Evolutionary conservation across 192 early-diverging fungal species (phyloP), one percentile per base, ranked within the genome.

Genomic region (Coemansia sp.): DNA sequence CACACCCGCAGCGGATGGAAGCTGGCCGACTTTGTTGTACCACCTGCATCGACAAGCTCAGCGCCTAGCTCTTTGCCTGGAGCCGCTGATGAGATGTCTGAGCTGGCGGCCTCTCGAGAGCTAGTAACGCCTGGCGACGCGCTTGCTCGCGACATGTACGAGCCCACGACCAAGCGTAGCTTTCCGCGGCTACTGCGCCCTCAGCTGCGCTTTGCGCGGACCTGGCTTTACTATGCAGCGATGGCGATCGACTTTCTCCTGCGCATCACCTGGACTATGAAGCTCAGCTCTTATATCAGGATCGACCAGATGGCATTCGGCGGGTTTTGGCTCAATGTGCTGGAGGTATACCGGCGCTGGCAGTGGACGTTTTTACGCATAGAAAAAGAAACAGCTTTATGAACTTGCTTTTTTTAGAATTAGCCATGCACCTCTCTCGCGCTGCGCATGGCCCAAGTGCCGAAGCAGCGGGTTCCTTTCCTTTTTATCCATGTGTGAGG

Each of bases 361-460:
- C 85, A 97, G 55, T 99, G 97, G 97, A 91, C 95, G 0, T 92
- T 97, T 63, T 92, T 99, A 74, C 83, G 97, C 36, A 73, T 98
- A 33, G 97, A 99, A 78, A 80, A 80, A 52, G 83, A 84, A 41
- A 70, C 73, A 2, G 82, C 70, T 0, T 24, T 69, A 10, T 46
- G 7, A 4, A 57, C 27, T 27, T 27, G 40, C 43, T 65, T 70
- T 5, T 50, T 67, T 12, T 20, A 27, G 55, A 9, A n/a, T 27
- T 29, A 3, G 27, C 27, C 27, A 27, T 27, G 33, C 27, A 4
- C 27, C 13, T 61, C 8, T 50, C n/a, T 8, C n/a, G 47, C 47
- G n/a, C 18, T 6, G 22, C 24, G 49, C 49, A 20, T n/a, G 20
- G 20, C 49, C 49, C 9, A 22, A 20, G 49, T 50, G 49, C 49